phyloP scores from a whole-genome alignment of 176 grass and related monocot species.

The Zoysia pacifica region DNA sequence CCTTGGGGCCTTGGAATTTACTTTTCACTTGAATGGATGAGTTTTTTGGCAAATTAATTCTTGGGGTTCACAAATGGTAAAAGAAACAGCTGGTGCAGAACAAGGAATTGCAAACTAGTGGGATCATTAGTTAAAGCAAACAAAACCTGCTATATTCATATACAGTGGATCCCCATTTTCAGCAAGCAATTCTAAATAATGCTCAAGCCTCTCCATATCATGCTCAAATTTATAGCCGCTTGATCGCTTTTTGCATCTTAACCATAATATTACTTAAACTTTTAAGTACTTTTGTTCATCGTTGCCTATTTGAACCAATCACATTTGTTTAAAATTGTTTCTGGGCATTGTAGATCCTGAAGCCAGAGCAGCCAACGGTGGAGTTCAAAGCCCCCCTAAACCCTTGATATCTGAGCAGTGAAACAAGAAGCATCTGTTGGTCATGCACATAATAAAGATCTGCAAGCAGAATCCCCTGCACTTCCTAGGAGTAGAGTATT shows the following conservation, averaged over 20 bases:
- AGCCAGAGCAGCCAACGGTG: not conserved
- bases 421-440: not conserved
- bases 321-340: not conserved
- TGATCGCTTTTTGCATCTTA: constrained; percentile 2
- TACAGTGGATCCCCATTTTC: not conserved
- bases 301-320: not conserved
- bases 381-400: not conserved
- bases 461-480: not conserved
- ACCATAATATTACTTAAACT: not conserved
- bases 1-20: not conserved
- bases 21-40: not conserved
- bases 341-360: not conserved
- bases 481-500: not conserved
- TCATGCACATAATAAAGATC: constrained; percentile 7
- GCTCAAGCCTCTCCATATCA: not conserved
- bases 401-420: not conserved
- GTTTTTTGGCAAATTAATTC: not conserved
- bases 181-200: not conserved
- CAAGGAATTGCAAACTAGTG: not conserved
- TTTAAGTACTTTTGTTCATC: not conserved
- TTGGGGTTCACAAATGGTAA: not conserved
- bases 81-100: not conserved
- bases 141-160: not conserved
- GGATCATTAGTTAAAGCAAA: not conserved
- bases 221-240: not conserved